Evolutionary conservation across 2,329 filamentous ascomycete species (phyloP).

Genomic region (Aphanocladium album): DNA sequence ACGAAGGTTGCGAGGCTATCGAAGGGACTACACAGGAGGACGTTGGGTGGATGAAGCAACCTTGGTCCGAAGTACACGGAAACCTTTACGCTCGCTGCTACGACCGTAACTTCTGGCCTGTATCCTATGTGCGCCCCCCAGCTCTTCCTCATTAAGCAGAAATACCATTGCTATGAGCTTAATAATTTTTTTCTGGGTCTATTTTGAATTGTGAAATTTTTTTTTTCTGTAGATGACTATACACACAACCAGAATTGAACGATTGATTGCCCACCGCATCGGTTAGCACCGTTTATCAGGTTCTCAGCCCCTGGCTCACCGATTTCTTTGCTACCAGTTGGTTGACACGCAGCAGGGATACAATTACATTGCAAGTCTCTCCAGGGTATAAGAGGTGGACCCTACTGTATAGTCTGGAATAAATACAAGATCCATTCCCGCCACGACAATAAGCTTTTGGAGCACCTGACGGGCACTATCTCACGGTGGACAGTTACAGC

Average conservation of each 20-base stretch:
- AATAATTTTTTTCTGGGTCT: not conserved
- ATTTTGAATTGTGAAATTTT: not conserved
- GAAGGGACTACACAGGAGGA: constrained; percentile 5
- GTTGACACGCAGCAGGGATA: too few species aligned
- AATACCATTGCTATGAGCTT: not conserved
- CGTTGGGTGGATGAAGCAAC: constrained; percentile 6
- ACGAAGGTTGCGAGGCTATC: not conserved
- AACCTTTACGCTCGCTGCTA: constrained; percentile 2
- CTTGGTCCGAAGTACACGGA: constrained; percentile 1
- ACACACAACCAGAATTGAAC: not conserved
- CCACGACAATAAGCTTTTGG: too few species aligned
- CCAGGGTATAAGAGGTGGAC: too few species aligned
- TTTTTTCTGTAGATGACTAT: not conserved
- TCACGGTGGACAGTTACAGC: too few species aligned
- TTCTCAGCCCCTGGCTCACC: too few species aligned
- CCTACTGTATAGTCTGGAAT: too few species aligned
- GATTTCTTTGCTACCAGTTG: too few species aligned
- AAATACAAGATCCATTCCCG: too few species aligned
- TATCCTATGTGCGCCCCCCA: not conserved
- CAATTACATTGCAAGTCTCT: too few species aligned
- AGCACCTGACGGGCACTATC: too few species aligned
- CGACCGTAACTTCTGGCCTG: constrained; percentile 3
- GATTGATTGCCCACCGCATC: not conserved
- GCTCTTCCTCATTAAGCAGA: not conserved
- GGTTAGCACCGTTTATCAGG: not conserved